These are phyloP conservation scores for Trichoderma atroviride DNA, from an alignment of 2,329 filamentous ascomycete species.

Conservation along the genomic window DNA sequence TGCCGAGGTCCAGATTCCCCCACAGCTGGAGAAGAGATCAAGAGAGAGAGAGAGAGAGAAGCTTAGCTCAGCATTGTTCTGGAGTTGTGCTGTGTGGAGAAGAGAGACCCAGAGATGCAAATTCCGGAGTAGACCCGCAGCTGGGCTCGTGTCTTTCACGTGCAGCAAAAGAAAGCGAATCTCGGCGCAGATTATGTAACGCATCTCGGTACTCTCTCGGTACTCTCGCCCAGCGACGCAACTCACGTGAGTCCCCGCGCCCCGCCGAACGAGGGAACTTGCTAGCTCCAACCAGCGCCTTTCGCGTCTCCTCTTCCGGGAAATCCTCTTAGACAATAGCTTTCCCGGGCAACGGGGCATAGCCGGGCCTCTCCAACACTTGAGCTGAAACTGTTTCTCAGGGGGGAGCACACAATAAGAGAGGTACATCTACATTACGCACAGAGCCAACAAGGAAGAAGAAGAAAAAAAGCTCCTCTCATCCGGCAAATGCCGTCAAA, in stretches of 20 bases:
- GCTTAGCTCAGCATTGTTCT: background rate
- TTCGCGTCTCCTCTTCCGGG: slow-evolving; percentile 15
- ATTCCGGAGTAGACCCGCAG: slow-evolving; percentile 18
- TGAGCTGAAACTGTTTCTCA: background rate
- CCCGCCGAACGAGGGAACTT: slow-evolving; percentile 1
- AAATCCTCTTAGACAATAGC: slow-evolving; percentile 22
- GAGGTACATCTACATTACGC: background rate
- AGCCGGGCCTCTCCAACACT: background rate
- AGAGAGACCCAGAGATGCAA: background rate
- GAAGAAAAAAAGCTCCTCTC: slow-evolving; percentile 16
- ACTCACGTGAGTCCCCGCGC: slow-evolving; percentile 11
- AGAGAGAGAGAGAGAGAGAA: background rate
- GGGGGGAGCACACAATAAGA: background rate
- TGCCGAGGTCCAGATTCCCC: slow-evolving; percentile 15
- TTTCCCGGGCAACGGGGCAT: background rate
- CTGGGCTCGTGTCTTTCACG: background rate
- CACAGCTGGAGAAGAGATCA: background rate
- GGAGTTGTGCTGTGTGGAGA: background rate
- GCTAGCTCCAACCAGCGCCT: background rate
- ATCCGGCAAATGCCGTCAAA: slow-evolving; percentile 17
- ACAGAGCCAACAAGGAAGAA: too few species aligned
- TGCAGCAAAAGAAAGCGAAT: background rate
- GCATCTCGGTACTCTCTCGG: slow-evolving; percentile 1
- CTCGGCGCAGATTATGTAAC: background rate
- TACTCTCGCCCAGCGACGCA: background rate